Conservation (phyloP, 75 land plant genomes). For the Ceratopteris richardii region DNA sequence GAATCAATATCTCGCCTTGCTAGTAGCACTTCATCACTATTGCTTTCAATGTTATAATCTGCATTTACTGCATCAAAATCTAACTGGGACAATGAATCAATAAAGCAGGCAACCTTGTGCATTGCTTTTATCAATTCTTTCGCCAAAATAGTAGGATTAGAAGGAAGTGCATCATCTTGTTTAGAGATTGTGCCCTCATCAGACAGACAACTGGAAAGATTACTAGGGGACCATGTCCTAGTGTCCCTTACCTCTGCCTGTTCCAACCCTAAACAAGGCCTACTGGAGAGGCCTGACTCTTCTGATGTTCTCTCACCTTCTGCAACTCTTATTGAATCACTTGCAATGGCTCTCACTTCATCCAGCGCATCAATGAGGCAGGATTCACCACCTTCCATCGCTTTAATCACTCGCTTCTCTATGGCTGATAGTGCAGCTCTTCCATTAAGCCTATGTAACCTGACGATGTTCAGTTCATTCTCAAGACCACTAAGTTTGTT, state of each 20-base stretch:
- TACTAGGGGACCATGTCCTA: slow-evolving; percentile 18
- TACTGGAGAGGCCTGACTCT: background rate
- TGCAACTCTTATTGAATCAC: background rate
- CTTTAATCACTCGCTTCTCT: background rate
- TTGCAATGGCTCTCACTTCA: background rate
- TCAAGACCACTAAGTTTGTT: background rate
- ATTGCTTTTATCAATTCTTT: slow-evolving; percentile 30
- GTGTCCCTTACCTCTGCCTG: slow-evolving; percentile 17
- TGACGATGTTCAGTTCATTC: background rate
- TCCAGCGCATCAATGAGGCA: background rate
- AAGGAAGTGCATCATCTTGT: background rate
- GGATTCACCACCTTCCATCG: background rate
- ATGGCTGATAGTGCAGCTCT: background rate
- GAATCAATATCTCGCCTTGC: slow-evolving; percentile 3
- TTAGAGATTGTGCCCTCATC: slow-evolving; percentile 3
- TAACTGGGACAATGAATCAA: slow-evolving; percentile 43
- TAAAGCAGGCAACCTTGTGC: slow-evolving; percentile 38
- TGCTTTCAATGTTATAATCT: background rate
- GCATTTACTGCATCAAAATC: slow-evolving; percentile 13
- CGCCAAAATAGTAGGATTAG: background rate
- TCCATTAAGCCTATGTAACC: background rate
- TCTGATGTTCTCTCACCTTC: background rate
- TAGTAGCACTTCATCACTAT: background rate
- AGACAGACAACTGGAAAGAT: slow-evolving; percentile 3
- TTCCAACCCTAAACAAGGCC: background rate